Evolutionary conservation across 2,329 filamentous ascomycete species (phyloP).

Genomic region (Fusarium palustre): DNA sequence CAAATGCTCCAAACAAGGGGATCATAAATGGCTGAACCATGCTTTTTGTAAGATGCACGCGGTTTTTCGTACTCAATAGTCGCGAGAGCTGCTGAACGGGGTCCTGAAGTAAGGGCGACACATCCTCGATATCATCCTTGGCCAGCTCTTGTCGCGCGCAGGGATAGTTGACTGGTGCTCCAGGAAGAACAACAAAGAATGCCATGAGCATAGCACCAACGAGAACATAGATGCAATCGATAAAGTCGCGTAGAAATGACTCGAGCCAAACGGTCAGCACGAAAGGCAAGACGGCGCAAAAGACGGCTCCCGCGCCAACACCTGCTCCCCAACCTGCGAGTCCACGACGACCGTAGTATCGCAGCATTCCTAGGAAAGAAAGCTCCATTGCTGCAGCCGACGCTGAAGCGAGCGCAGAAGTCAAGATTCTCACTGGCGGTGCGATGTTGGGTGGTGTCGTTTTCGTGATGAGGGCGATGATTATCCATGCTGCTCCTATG

Average conservation of each 20-base stretch:
- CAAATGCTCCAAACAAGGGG: slow-evolving; percentile 45
- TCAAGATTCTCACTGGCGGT: slow-evolving; percentile 47
- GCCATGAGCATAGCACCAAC: slow-evolving; percentile 45
- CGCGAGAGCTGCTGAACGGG: slow-evolving; percentile 43
- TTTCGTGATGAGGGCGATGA: slow-evolving; percentile 46
- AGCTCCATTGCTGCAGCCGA: slow-evolving; percentile 50
- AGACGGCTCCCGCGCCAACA: slow-evolving; percentile 47
- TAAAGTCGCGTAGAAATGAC: slow-evolving; percentile 46
- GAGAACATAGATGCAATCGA: slow-evolving; percentile 46
- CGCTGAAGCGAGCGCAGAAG: slow-evolving; percentile 47
- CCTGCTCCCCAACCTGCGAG: slow-evolving; percentile 54
- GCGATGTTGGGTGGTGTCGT: slow-evolving; percentile 51
- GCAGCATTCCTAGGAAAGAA: slow-evolving; percentile 49
- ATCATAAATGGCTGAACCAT: slow-evolving; percentile 45
- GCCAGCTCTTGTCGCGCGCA: slow-evolving; percentile 7
- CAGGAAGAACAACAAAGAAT: slow-evolving; percentile 48
- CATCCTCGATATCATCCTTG: slow-evolving; percentile 37
- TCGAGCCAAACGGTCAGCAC: slow-evolving; percentile 47
- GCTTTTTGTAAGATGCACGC: slow-evolving; percentile 13
- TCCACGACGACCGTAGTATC: slow-evolving; percentile 48
- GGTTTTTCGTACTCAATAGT: slow-evolving; percentile 31
- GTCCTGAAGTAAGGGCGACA: slow-evolving; percentile 54
- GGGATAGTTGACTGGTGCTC: slow-evolving; percentile 41
- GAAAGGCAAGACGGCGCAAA: slow-evolving; percentile 49
- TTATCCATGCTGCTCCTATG: slow-evolving; percentile 47